These are phyloP conservation scores for Alternaria novae-zelandiae DNA, from an alignment of 2,329 filamentous ascomycete genomes.

Conservation along the genomic window DNA sequence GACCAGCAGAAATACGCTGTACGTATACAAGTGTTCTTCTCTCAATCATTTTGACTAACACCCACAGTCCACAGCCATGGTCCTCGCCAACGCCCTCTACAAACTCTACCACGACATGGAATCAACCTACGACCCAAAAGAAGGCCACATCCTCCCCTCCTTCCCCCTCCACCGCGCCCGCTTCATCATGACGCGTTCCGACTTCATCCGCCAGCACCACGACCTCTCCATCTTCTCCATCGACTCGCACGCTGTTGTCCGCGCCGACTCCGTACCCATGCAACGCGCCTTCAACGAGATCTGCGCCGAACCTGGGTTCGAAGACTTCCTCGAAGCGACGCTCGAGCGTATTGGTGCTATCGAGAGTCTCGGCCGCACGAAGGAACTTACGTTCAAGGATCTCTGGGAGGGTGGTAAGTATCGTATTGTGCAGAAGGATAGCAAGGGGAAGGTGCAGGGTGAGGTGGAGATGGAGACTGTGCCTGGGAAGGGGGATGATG, in stretches of 20 bases:
- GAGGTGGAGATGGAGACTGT: slow-evolving; percentile 44
- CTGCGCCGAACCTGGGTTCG: slow-evolving; percentile 77
- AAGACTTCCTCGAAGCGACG: slow-evolving; percentile 80
- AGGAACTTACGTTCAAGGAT: slow-evolving; percentile 94
- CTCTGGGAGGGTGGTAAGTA: slow-evolving; percentile 86
- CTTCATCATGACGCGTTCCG: slow-evolving; percentile 92
- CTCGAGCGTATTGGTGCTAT: slow-evolving; percentile 88
- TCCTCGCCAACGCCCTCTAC: slow-evolving; percentile 89
- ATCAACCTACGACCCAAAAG: slow-evolving; percentile 67
- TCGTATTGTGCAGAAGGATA: slow-evolving; percentile 38
- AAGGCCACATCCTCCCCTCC: slow-evolving; percentile 78
- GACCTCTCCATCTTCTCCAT: slow-evolving; percentile 96
- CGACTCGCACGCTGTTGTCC: slow-evolving; percentile 82
- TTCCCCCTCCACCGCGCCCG: slow-evolving; percentile 56
- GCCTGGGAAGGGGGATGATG: slow-evolving; percentile 34
- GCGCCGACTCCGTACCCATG: slow-evolving; percentile 96
- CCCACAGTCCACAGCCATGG: slow-evolving; percentile 82
- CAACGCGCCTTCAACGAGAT: slow-evolving; percentile 89
- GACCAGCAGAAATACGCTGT: slow-evolving; percentile 96
- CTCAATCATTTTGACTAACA: background rate
- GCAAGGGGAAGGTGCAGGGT: slow-evolving; percentile 35
- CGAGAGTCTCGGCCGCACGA: slow-evolving; percentile 90
- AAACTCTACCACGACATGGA: slow-evolving; percentile 73
- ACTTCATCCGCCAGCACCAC: slow-evolving; percentile 93
- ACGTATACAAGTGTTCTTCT: slow-evolving; percentile 48